Evolutionary conservation across 73 alveolate species (phyloP), one percentile per base, ranked within the genome.

Genomic region (Breviolum minutum): DNA sequence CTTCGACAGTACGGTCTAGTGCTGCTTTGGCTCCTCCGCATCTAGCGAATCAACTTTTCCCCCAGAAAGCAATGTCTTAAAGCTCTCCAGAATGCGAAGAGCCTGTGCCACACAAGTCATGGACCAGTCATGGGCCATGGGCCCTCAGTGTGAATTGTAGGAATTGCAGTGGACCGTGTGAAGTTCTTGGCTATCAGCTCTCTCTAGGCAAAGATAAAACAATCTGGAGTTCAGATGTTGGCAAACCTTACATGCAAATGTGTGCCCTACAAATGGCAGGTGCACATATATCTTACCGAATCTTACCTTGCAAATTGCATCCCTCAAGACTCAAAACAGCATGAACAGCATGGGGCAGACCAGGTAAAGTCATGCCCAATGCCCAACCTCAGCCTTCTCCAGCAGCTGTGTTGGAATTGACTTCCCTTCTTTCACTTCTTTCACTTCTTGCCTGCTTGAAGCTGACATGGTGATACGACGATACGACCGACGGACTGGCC

Each of bases 301-400:
- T 40, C 54, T 40, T 40, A 40, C 54, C 0, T 40, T 40, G 54
- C 54, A 2, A 40, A 40, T 40, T 40, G 54, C 54, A 40, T 40
- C 54, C 54, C 54, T 40, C 54, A 40, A 40, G 54, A 40, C 54
- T 40, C 54, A 40, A 40, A 40, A 40, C 54, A 40, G 5, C 54
- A 40, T 40, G 54, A 40, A 40, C 54, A 40, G 5, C 54, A 40
- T 40, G 54, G 3, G 54, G 54, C 54, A 40, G 54, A 40, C 0
- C 54, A 40, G 0, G 54, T 40, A 40, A 3, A 77, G 63, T 9
- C 81, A 8, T 20, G 10, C 40, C 81, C 26, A 71, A 11, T n/a
- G 85, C 48, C 48, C 16, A 12, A 79, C 97, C 97, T 92, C 97
- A 48, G 97, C 97, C 90, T 74, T 73, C 66, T 92, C 97, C 19